These are phyloP conservation scores for Leucosporidium scottii DNA, from an alignment of 768 basidiomycete genomes.

Conservation along the genomic window DNA sequence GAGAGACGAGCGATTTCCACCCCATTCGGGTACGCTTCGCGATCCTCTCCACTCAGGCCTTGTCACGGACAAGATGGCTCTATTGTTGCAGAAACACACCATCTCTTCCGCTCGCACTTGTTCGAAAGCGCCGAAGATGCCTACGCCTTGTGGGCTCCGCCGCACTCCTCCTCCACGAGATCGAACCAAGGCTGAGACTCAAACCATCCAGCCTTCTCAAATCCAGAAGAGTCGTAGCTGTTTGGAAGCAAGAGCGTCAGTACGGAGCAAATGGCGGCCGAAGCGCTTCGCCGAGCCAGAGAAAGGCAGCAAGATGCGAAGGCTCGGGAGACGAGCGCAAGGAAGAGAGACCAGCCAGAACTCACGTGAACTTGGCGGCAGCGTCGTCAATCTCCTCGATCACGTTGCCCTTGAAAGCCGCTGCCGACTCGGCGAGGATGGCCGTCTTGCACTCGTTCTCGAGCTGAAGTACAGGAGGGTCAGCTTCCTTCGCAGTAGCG, in stretches of 20 bases:
- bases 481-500: neutral
- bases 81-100: too few species aligned
- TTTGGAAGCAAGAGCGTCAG: neutral
- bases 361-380: slow-evolving; percentile 4
- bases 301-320: too few species aligned
- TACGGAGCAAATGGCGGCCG: neutral
- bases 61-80: too few species aligned
- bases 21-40: too few species aligned
- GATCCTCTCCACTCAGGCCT: too few species aligned
- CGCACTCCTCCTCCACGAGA: neutral
- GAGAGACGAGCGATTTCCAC: too few species aligned
- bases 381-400: neutral
- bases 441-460: slow-evolving; percentile 9
- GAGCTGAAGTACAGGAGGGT: neutral
- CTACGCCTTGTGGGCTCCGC: neutral
- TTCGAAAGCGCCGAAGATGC: too few species aligned
- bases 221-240: slow-evolving; percentile 4
- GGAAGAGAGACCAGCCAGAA: too few species aligned
- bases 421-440: neutral
- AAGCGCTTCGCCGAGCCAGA: neutral
- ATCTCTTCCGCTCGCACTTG: too few species aligned
- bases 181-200: slow-evolving; percentile 10
- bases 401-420: neutral
- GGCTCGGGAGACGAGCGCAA: neutral
- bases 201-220: slow-evolving; percentile 3